A percentile compares a stretch with the other conserved stretches of the same genome.
phyloP scores from a whole-genome alignment of 306 rosid genomes.

The Cucurbita moschata region DNA sequence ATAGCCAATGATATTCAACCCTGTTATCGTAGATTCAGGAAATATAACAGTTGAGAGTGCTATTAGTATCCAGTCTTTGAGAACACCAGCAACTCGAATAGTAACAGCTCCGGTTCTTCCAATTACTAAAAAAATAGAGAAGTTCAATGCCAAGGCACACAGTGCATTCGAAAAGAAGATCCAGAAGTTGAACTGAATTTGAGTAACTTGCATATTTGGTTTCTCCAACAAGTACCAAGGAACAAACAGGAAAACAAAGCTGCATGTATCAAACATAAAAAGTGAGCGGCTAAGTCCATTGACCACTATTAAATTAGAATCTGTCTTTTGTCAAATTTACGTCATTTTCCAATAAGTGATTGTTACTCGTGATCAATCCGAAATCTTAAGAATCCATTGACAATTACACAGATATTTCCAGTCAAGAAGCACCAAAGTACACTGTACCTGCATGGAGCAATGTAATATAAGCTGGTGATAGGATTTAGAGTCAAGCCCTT shows the following conservation, averaged over 20 bases:
- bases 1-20: slow-evolving; percentile 81
- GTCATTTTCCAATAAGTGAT: background rate
- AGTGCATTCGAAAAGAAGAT: slow-evolving; percentile 85
- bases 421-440: background rate
- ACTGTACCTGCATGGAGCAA: slow-evolving; percentile 94
- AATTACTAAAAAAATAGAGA: slow-evolving; percentile 85
- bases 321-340: background rate
- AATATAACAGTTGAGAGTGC: slow-evolving; percentile 90
- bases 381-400: background rate
- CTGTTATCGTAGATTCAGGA: slow-evolving; percentile 84
- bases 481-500: slow-evolving; percentile 90
- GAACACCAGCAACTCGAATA: slow-evolving; percentile 86
- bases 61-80: slow-evolving; percentile 90
- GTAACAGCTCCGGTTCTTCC: slow-evolving; percentile 98
- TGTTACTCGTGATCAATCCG: background rate
- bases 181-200: slow-evolving; percentile 87
- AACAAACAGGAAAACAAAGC: slow-evolving; percentile 73
- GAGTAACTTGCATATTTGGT: slow-evolving; percentile 68
- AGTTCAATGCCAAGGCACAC: slow-evolving; percentile 84
- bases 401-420: background rate
- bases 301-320: background rate
- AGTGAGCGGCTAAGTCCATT: background rate
- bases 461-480: slow-evolving; percentile 82
- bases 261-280: slow-evolving; percentile 28
- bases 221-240: slow-evolving; percentile 91